Evolutionary conservation across 2,329 filamentous ascomycete species (phyloP).

Genomic region (Dactylellina haptotyla): DNA sequence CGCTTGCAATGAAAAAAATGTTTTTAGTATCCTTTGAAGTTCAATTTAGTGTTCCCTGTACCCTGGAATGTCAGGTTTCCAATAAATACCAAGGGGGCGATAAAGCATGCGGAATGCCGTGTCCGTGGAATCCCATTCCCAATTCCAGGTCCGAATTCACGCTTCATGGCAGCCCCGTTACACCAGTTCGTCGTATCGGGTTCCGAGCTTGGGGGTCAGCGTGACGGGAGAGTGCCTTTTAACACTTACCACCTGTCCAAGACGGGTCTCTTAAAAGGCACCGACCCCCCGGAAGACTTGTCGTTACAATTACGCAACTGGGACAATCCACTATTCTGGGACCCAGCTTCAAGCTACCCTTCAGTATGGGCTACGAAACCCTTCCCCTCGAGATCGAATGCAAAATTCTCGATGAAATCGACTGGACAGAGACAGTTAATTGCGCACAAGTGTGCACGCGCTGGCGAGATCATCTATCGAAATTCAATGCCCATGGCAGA

Average conservation of each 20-base stretch:
- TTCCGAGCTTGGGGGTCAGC: constrained; percentile 1
- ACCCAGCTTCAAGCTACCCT: constrained; percentile 5
- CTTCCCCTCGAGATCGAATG: constrained; percentile 48
- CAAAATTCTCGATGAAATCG: constrained; percentile 47
- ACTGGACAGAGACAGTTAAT: constrained; percentile 34
- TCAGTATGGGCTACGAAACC: constrained; percentile 47
- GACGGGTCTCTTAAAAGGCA: constrained; percentile 13
- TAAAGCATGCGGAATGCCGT: constrained; percentile 20
- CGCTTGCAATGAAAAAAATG: background rate
- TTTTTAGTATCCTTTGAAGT: background rate
- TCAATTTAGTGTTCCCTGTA: background rate
- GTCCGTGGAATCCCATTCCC: constrained; percentile 7
- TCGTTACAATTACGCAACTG: background rate
- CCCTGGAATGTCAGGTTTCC: background rate
- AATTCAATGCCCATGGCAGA: constrained; percentile 14
- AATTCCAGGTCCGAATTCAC: constrained; percentile 11
- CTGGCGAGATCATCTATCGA: constrained; percentile 33
- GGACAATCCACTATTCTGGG: background rate
- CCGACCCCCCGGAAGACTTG: background rate
- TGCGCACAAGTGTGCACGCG: constrained; percentile 46
- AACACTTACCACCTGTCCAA: constrained; percentile 3
- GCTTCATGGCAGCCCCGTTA: constrained; percentile 4
- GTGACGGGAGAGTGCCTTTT: constrained; percentile 21
- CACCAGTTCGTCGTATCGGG: constrained; percentile 18
- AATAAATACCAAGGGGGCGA: constrained; percentile 34